Evolutionary conservation across 371 early-diverging fungal species (phyloP), one percentile per base, ranked within the genome.

Genomic region (Encephalitozoon cuniculi): DNA sequence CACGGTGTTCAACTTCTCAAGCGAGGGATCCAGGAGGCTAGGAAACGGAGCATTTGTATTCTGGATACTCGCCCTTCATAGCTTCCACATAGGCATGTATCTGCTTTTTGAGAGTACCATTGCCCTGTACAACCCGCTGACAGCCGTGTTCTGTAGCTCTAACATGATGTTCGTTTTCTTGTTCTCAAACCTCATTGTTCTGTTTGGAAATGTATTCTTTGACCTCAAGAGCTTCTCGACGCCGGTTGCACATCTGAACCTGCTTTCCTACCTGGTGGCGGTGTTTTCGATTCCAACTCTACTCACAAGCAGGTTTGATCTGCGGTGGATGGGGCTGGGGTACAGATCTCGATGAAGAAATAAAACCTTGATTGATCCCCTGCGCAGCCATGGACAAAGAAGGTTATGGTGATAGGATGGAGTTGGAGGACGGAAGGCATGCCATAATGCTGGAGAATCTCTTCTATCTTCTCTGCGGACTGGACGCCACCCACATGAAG

Each of bases 141-240:
- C 30, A n/a, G 5, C 54, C 7, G 12, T 28, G 8, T 69, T 63
- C 49, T 21, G 54, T 11, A 76, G 79, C 32, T 25, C 28, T 9
- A 73, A 78, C 15, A 81, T 83, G 79, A 74, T 76, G 55, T 73
- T 63, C 8, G 37, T 79, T 5, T 83, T 83, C 64, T 63, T 83
- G 37, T 65, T 80, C 26, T 53, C 69, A 39, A 83, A 83, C 63
- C 11, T 81, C 12, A 65, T 81, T 12, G 83, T 83, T 1, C 34
- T 83, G n/a, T 12, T 81, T 26, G 65, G 76, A 9, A 83, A 83
- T n/a, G 0, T 79, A 1, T 18, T 68, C 6, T 75, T 78, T 66
- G 74, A 79, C 30, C 77, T 81, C 64, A 37, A 39, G 28, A 74
- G 39, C n/a, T 59, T 59, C 15, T 59, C 59, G 15, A 2, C 59